Evolutionary conservation across 2,329 filamentous ascomycete genomes (phyloP).

Genomic region (Ophiobolus disseminans): DNA sequence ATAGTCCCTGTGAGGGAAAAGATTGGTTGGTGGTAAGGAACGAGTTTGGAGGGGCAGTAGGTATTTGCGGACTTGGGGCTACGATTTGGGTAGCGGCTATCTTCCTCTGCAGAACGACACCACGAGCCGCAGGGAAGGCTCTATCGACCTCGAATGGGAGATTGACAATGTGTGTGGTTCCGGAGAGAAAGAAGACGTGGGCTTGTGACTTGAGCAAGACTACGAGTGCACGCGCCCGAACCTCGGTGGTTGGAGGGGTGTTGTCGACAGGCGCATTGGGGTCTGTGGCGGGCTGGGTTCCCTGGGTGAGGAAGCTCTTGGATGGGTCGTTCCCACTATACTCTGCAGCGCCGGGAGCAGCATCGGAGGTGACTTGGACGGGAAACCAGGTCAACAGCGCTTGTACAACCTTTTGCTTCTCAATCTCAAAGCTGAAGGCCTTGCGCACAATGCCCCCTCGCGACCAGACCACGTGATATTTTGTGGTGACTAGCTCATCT

Average conservation of each 20-base stretch:
- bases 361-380: conserved; percentile 42
- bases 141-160: conserved; percentile 93
- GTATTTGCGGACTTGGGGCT: conserved; percentile 50
- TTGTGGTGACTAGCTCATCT: conserved; percentile 82
- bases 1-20: conserved; percentile 63
- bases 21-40: conserved; percentile 66
- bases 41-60: conserved; percentile 76
- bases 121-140: conserved; percentile 80
- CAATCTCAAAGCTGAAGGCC: conserved; percentile 83
- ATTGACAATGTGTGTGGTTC: conserved; percentile 86
- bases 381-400: conserved; percentile 86
- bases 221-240: conserved; percentile 69
- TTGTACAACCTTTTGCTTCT: conserved; percentile 86
- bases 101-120: conserved; percentile 86
- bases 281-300: conserved; percentile 42
- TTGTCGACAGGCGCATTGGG: conserved; percentile 28
- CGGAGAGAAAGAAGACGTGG: conserved; percentile 89
- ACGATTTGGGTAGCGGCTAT: conserved; percentile 58
- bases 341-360: conserved; percentile 16
- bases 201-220: conserved; percentile 92
- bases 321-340: conserved; percentile 21
- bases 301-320: conserved; percentile 39
- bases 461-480: conserved; percentile 84
- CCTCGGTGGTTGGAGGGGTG: conserved; percentile 28
- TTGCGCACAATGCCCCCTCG: conserved; percentile 84